Base-by-base conservation (phyloP, 192 early-diverging fungal genomes). In the Coemansia sp. region DNA sequence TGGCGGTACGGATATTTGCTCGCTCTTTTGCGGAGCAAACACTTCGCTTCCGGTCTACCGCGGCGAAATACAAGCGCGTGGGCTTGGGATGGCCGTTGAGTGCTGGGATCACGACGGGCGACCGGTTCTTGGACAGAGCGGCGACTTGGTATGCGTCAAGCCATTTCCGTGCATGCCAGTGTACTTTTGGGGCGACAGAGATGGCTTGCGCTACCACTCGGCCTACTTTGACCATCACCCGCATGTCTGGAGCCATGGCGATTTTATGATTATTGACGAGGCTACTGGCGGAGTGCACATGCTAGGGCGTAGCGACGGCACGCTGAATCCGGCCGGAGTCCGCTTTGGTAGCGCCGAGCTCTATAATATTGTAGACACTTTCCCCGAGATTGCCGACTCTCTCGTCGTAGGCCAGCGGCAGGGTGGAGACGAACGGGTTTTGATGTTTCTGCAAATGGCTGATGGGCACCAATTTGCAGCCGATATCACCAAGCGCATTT, bases 101-200 rank as follows among this genome's bases (percentile, higher is more conserved):
- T 87, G 90, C 32, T 97, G 93, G 94, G 83, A 84, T 29, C 51
- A 41, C n/a, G 21, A 66, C 47, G 64, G 70, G 34, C 82, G 77
- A 35, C 75, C 89, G 3, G 82, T 91, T 14, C 70, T 77, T 31
- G 88, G 82, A 18, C 63, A 88, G 43, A 81, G 90, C 9, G 96
- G 89, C 3, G 96, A 99, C 58, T 56, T 99, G 60, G 90, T 96
- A 4, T 99, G 96, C 74, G 88, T 86, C 1, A 81, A 81, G 54
- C 88, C 93, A 5, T 99, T 99, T 82, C 96, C 96, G 5, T 91
- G 90, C 68, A 97, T 97, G 96, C 96, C 96, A 26, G 91, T 95
- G 2, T 88, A 80, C 56, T 94, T 99, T 77, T 99, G 89, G 86
- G 84, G 88, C 48, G 94, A 98, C 64, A 60, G 76, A 1, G 78